Evolutionary conservation across 2,329 filamentous ascomycete species (phyloP), one percentile per base, ranked within the genome.

Genomic region (Fusarium sp.): DNA sequence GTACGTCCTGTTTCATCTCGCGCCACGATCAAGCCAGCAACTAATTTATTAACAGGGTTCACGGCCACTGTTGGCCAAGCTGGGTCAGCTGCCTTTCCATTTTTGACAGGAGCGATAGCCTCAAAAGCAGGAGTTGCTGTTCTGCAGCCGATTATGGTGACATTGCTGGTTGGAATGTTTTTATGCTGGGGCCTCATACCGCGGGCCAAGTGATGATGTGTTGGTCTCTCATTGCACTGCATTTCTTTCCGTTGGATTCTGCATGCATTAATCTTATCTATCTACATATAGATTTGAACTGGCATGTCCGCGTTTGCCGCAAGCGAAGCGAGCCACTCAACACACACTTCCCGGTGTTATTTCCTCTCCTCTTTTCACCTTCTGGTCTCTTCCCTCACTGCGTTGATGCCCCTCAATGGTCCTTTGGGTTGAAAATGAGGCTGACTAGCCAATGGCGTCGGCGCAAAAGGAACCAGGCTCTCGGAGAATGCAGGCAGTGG

Each of bases 31-130:
- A 20, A 10, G 22, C 33, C 22, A 27, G 53, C 16, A 8, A 8
- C 2, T 29, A 12, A 38, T 6, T 6, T 38, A 3, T n/a, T 24
- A 3, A 12, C 53, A 65, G 63, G 56, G 10, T 55, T 65, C 3
- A 55, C 44, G 29, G 31, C 56, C 12, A 55, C 56, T 38, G 44
- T 65, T 12, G 56, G 55, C 22, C 63, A 65, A 27, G 63, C 63
- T 10, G 63, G 63, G 17, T 60, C 63, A 44, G 56, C 63, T 33
- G 56, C 44, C 2, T 65, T 65, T 38, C 63, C 56, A 16, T 65
- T 61, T 29, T 36, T 65, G 12, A 65, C 63, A 1, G 63, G 63
- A 10, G 55, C 56, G 31, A 60, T 65, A 20, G 63, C 63, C 8
- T 60, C 63, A 36, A 60, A 61, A 22, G 55, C 20, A 6, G 63